Evolutionary conservation across 345 rosid genomes (phyloP).

Genomic region (Kandelia obovata): DNA sequence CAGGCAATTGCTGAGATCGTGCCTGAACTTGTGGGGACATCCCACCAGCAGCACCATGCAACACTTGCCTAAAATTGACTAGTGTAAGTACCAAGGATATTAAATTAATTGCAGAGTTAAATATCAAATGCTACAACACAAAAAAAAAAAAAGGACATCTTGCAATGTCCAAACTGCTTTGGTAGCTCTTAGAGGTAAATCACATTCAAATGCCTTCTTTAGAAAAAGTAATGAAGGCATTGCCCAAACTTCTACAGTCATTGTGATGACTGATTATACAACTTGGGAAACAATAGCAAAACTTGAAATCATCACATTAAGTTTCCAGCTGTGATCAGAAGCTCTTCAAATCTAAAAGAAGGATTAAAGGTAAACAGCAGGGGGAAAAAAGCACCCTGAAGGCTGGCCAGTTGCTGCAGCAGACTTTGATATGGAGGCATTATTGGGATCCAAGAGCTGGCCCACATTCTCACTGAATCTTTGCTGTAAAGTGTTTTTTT

Average conservation of each 20-base stretch:
- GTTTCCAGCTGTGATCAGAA: slow-evolving; percentile 4
- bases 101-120: neutral
- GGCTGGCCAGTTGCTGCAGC: slow-evolving; percentile 72
- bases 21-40: slow-evolving; percentile 91
- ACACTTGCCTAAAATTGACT: slow-evolving; percentile 72
- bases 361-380: slow-evolving; percentile 12
- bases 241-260: too few species aligned
- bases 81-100: slow-evolving; percentile 4
- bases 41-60: slow-evolving; percentile 78
- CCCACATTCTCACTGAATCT: slow-evolving; percentile 81
- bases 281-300: neutral
- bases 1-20: slow-evolving; percentile 79
- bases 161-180: neutral
- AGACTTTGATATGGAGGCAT: slow-evolving; percentile 83
- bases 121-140: neutral
- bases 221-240: too few species aligned
- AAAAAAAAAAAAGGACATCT: too few species aligned
- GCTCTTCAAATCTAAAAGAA: slow-evolving; percentile 4
- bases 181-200: neutral
- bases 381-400: slow-evolving; percentile 63
- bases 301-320: neutral
- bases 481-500: slow-evolving; percentile 43
- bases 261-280: neutral
- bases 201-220: neutral
- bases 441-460: slow-evolving; percentile 83